Conservation (phyloP, 306 rosid genomes). For the Casuarina glauca region DNA sequence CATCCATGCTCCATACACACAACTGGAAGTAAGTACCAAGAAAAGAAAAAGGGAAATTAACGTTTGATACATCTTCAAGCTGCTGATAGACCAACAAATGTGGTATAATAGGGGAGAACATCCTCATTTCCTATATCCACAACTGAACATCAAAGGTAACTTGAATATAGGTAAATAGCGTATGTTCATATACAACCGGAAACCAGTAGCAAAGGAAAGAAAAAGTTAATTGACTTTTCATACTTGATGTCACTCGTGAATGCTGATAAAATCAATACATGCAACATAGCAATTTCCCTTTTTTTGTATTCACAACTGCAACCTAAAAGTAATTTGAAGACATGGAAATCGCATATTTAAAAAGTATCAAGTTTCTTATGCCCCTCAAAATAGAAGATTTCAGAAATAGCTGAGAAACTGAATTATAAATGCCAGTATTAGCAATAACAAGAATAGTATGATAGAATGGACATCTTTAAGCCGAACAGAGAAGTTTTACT, state of each 20-base stretch:
- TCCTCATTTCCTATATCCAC: no score
- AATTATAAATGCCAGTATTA: not conserved
- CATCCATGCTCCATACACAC: constrained; percentile 94
- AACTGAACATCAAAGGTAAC: no score
- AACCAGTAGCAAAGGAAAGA: no score
- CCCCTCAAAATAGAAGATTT: not conserved
- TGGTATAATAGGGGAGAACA: no score
- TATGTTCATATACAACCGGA: no score
- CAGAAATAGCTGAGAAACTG: not conserved
- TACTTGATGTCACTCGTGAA: no score
- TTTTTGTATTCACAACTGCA: not conserved
- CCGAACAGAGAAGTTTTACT: not conserved
- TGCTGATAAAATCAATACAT: not conserved
- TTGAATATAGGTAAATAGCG: no score
- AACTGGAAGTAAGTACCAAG: constrained; percentile 49
- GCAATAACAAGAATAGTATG: not conserved
- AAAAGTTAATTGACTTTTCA: no score
- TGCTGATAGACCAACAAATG: no score
- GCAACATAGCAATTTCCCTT: not conserved
- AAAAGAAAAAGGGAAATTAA: not conserved
- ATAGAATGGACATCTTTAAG: not conserved
- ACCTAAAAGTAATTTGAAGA: not conserved
- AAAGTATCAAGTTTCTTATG: not conserved
- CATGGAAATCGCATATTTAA: not conserved
- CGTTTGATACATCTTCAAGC: not conserved